Evolutionary conservation across 305 asterid genomes (phyloP), one percentile per base, ranked within the genome.

Genomic region (Fraxinus sp.): DNA sequence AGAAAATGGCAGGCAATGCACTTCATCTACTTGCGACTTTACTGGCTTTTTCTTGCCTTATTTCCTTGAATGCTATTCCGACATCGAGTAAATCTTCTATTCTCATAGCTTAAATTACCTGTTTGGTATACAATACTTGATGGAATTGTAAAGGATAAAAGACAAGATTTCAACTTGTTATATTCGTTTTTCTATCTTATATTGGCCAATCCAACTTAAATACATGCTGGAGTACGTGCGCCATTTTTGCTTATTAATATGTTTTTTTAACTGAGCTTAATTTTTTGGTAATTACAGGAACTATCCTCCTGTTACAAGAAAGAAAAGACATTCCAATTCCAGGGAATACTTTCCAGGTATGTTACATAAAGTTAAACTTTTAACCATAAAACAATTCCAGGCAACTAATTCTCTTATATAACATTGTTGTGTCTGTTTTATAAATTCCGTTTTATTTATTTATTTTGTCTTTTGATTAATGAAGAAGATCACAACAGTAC

Each of bases 1-100:
- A 59, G 30, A 83, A 81, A 77, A 91, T 92, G 97, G 91, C 89
- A 46, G 33, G 62, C 81, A 84, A 78, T 73, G 74, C 78, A 76
- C 86, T 87, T 81, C 86, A 73, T 70, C 73, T 80, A 24, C 80
- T 87, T 30, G 76, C 87, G 73, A 77, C 86, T 59, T 36, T 88
- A 24, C 70, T 91, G 1, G 86, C 86, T 79, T 36, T 87, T 82
- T 85, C 87, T 24, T 80, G 77, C 64, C 84, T 91, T 28, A 6
- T 86, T 49, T 84, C 90, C 64, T 77, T 81, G 57, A 66, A 79
- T 71, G 74, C 79, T 83, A 82, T 68, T 77, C 79, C 89, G 41
- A 16, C 75, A 43, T 79, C 91, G 72, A 83, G 92, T 89, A 91
- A 81, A 77, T 41, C 59, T 74, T 24, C 68, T 74, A 72, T 37